Conservation (phyloP, 179 eudicot species). For the Monotropa hypopitys region DNA sequence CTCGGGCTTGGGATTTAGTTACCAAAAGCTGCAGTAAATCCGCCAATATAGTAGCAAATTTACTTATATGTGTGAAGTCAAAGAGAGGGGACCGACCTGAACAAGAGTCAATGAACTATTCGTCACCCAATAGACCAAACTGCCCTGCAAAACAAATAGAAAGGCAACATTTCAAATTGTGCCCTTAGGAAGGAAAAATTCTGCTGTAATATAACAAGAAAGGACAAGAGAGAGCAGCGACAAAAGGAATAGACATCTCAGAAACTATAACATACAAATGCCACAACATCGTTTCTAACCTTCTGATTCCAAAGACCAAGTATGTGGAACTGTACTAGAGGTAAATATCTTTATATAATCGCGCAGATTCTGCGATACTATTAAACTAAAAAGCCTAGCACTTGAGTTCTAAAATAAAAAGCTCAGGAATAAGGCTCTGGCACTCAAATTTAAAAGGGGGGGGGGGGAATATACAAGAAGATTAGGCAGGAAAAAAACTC, state of each 20-base stretch:
- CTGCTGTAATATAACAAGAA: not conserved
- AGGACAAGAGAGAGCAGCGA: not conserved
- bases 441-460: not conserved
- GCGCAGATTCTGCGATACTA: too few relatives aligned
- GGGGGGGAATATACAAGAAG: not conserved
- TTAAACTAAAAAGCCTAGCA: not conserved
- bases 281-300: not conserved
- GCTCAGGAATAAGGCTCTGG: not conserved
- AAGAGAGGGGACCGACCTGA: slow-evolving; percentile 46
- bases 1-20: not conserved
- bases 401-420: not conserved
- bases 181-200: not conserved
- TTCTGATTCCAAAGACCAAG: not conserved
- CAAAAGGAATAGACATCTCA: not conserved
- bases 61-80: not conserved
- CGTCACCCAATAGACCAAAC: slow-evolving; percentile 81
- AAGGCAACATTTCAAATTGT: not conserved
- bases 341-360: not conserved
- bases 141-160: slow-evolving; percentile 49
- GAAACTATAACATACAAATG: not conserved
- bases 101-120: slow-evolving; percentile 57
- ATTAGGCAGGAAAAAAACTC: not conserved
- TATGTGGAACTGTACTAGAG: not conserved
- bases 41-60: not conserved
- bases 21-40: not conserved